Base-by-base conservation (phyloP, 768 basidiomycete species). In the Mycena amicta region DNA sequence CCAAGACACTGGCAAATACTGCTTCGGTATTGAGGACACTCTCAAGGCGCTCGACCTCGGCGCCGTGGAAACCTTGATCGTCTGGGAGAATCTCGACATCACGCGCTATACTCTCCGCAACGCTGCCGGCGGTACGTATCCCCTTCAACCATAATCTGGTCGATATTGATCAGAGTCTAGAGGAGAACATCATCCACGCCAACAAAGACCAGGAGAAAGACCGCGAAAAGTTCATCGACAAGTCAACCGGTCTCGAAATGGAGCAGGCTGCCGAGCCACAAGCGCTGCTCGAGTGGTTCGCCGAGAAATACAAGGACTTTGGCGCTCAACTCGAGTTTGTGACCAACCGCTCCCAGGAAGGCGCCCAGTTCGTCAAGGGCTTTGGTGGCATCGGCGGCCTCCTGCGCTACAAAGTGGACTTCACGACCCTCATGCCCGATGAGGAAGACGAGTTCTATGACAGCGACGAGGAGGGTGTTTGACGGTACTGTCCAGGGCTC, bases 341-440 rank as follows among this genome's bases (percentile, higher is more conserved):
- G 43, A 96, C 95, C 62, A 95, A 98, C 77, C 86, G 89, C 53
- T 95, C 94, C 6, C 96, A 98, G 72, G 96, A 99, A 72, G 96
- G 96, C 29, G 92, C 93, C 30, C 95, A 98, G 72, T 98, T 97
- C 78, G 94, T 96, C 67, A 96, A 95, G 72, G 96, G 96, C 40
- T 98, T 99, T 67, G 96, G 96, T 74, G 96, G 97, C 25, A 98
- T 99, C 66, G 96, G 97, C 27, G 96, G 95, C 28, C 80, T 98
- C 59, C 77, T 97, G 57, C 85, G 96, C 50, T 99, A 99, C 86
- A 98, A 98, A 79, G 94, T 98, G 67, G 96, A 97, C 77, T 92
- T 98, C 76, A 82, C 83, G 65, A 91, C 89, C 71, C 80, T 98
- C 40, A 80, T 83, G 22, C 78, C 86, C 23, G 92, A 93, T 29